phyloP scores from a whole-genome alignment of 1,284 basidiomycete genomes.

The Naganishia sp. region DNA sequence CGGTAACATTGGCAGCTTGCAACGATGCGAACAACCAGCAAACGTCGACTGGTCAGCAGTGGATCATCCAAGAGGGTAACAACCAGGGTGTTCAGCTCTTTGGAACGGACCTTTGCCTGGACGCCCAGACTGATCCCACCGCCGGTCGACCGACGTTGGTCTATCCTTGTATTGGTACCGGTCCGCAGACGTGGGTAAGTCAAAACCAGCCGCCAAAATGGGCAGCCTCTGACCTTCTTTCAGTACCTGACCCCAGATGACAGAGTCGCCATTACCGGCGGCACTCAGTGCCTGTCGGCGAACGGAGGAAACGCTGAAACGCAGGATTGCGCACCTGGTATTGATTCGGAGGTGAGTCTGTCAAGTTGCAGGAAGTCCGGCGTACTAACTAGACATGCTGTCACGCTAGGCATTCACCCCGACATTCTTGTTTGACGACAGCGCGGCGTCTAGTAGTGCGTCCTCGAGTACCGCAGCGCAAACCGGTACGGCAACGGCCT shows the following conservation, averaged over 20 bases:
- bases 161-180: slow-evolving; percentile 7
- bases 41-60: slow-evolving; percentile 36
- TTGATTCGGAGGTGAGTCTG: slow-evolving; percentile 12
- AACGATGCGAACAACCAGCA: slow-evolving; percentile 32
- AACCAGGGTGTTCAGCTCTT: slow-evolving; percentile 37
- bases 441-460: background rate
- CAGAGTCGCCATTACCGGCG: slow-evolving; percentile 35
- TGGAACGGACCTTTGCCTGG: slow-evolving; percentile 37
- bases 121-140: slow-evolving; percentile 33
- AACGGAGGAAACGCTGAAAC: slow-evolving; percentile 33
- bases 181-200: slow-evolving; percentile 35
- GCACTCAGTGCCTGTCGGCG: slow-evolving; percentile 32
- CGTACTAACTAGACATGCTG: background rate
- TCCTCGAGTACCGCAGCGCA: slow-evolving; percentile 13
- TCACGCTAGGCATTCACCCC: slow-evolving; percentile 32
- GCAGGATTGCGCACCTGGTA: slow-evolving; percentile 33
- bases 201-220: background rate
- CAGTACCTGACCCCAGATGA: slow-evolving; percentile 36
- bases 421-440: slow-evolving; percentile 37
- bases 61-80: slow-evolving; percentile 37
- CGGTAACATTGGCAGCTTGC: slow-evolving; percentile 34
- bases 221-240: too few relatives aligned
- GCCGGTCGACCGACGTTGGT: slow-evolving; percentile 28
- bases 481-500: slow-evolving; percentile 1
- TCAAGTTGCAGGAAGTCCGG: background rate